Evolutionary conservation across 2,329 filamentous ascomycete genomes (phyloP).

Genomic region (Ascosphaera acerosa): DNA sequence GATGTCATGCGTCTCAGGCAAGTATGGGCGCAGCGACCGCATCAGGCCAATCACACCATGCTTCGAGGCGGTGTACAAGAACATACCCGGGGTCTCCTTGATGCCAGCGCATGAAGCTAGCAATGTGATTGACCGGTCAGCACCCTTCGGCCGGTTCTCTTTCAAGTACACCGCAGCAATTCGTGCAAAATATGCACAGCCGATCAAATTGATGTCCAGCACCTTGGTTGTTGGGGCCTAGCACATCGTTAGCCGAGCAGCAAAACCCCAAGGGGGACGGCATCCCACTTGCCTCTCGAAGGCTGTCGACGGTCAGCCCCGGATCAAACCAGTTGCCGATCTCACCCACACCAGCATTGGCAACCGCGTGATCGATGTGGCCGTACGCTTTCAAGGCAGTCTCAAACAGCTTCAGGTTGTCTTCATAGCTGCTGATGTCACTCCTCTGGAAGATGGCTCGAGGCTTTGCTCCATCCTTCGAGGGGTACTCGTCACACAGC

Average conservation of each 20-base stretch:
- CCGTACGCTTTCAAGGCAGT: slow-evolving; percentile 20
- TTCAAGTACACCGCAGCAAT: slow-evolving; percentile 26
- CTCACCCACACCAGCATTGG: slow-evolving; percentile 23
- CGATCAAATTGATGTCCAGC: slow-evolving; percentile 24
- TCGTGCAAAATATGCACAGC: slow-evolving; percentile 22
- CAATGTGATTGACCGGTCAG: slow-evolving; percentile 20
- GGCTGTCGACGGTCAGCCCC: slow-evolving; percentile 18
- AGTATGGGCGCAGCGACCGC: slow-evolving; percentile 17
- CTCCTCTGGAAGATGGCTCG: slow-evolving; percentile 18
- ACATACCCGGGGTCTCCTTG: slow-evolving; percentile 22
- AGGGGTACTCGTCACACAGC: slow-evolving; percentile 5
- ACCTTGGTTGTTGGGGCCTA: slow-evolving; percentile 14
- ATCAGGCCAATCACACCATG: slow-evolving; percentile 27
- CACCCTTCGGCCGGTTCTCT: slow-evolving; percentile 12
- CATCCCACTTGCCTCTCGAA: slow-evolving; percentile 14
- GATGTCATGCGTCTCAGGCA: slow-evolving; percentile 14
- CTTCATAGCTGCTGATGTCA: slow-evolving; percentile 23
- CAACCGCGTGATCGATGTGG: slow-evolving; percentile 24
- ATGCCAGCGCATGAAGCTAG: slow-evolving; percentile 25
- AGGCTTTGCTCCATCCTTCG: slow-evolving; percentile 6
- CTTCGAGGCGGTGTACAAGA: slow-evolving; percentile 24
- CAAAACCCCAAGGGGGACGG: background rate
- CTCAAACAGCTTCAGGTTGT: slow-evolving; percentile 23
- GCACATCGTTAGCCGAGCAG: slow-evolving; percentile 4
- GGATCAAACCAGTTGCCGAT: slow-evolving; percentile 22